Evolutionary conservation across 2,329 filamentous ascomycete genomes (phyloP), one percentile per base, ranked within the genome.

Genomic region (Fusarium lyarnte): DNA sequence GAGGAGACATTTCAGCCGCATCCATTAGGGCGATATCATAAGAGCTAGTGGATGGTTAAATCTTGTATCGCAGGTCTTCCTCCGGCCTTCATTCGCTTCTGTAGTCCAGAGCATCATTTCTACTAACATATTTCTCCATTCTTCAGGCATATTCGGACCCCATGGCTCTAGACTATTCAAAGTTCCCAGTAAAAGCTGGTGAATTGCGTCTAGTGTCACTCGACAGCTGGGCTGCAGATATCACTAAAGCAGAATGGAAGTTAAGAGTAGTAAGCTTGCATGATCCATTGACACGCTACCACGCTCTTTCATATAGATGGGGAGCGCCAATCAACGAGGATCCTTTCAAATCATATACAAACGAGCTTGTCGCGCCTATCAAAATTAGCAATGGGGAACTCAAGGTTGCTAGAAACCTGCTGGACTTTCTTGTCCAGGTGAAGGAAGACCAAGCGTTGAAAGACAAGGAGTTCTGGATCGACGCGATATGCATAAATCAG

Each of bases 61-160:
- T 16, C 23, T 12, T 21, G 9, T 9, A 21, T 38, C 3, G 3
- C 9, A 12, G 4, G 19, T 1, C 23, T 16, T 21, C 31, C 19
- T 6, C n/a, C 14, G 7, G 3, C 27, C 8, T 33, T 31, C 35
- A 43, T 43, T 43, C 6, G 21, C 27, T 31, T 14, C 25, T 11
- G 31, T 7, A 25, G 5, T 31, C 16, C 8, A 19, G 8, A 14
- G 14, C 6, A 17, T 29, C 8, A 5, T 17, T 23, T 13, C 4
- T 3, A 10, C 4, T 16, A 8, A n/a, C 6, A 27, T 1, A 16
- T 8, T 21, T 27, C 23, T 29, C 11, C 16, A 5, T 2, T 16
- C 8, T 21, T 21, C 2, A 2, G 13, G 2, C 8, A 13, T 1
- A 5, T 10, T 12, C 11, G 27, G 6, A 4, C 2, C 2, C 4